Evolutionary conservation across 2,329 filamentous ascomycete genomes (phyloP).

Genomic region (Colletotrichum musicola): DNA sequence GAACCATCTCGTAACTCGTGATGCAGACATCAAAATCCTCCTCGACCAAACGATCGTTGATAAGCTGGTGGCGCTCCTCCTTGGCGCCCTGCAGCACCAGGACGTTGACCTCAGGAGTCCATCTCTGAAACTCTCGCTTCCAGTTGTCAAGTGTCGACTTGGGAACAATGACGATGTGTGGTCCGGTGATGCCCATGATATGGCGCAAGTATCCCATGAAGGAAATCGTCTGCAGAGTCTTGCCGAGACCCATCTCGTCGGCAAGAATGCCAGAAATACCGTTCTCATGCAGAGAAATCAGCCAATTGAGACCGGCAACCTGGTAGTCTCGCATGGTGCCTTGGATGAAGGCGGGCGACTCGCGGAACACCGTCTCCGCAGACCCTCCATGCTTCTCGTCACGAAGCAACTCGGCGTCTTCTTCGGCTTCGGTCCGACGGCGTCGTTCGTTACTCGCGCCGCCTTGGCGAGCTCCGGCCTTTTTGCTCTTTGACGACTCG

Average conservation of each 20-base stretch:
- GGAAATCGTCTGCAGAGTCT: slow-evolving; percentile 96
- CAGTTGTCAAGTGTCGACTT: slow-evolving; percentile 99
- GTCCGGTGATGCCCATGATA: slow-evolving; percentile 88
- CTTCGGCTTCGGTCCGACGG: slow-evolving; percentile 94
- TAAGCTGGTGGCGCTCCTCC: slow-evolving; percentile 88
- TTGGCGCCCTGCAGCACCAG: slow-evolving; percentile 95
- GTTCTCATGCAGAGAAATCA: slow-evolving; percentile 97
- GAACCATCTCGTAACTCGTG: slow-evolving; percentile 98
- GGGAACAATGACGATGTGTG: slow-evolving; percentile 91
- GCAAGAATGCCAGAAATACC: slow-evolving; percentile 98
- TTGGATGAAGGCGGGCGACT: slow-evolving; percentile 90
- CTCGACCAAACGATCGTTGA: slow-evolving; percentile 90
- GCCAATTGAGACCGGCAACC: slow-evolving; percentile 94
- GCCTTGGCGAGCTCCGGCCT: slow-evolving; percentile 82
- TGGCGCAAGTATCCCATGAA: slow-evolving; percentile 96
- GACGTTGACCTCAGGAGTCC: slow-evolving; percentile 96
- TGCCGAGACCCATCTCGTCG: slow-evolving; percentile 98
- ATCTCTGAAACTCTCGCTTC: slow-evolving; percentile 92
- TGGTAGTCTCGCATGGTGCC: slow-evolving; percentile 97
- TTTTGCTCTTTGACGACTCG: slow-evolving; percentile 78
- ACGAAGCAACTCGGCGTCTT: slow-evolving; percentile 89
- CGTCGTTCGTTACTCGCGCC: slow-evolving; percentile 83
- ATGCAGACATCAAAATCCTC: slow-evolving; percentile 98
- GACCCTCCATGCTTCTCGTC: slow-evolving; percentile 91
- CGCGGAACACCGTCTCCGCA: slow-evolving; percentile 90